A percentile compares a stretch with the other conserved stretches of the same genome.
phyloP scores from a whole-genome alignment of 2,329 filamentous ascomycete species.

The Aureobasidium sp. region DNA sequence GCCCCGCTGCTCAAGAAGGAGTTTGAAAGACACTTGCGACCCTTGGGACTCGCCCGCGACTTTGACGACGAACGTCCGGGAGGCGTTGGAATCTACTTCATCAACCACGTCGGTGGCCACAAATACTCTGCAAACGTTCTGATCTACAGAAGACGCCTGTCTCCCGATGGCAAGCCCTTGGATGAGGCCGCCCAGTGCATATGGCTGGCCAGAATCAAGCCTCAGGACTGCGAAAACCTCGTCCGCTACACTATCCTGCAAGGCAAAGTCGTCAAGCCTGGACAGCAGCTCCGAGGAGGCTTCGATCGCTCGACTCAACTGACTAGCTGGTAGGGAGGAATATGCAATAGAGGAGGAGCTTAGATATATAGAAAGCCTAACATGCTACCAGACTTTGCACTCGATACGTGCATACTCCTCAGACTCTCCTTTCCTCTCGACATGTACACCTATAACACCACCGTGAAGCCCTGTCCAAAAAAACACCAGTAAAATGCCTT shows the following conservation, averaged over 20 bases:
- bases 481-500: slow-evolving; percentile 8
- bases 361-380: slow-evolving; percentile 5
- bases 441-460: neutral
- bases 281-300: slow-evolving; percentile 75
- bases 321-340: slow-evolving; percentile 67
- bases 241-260: slow-evolving; percentile 83
- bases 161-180: slow-evolving; percentile 17
- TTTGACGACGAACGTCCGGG: slow-evolving; percentile 81
- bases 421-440: neutral
- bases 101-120: slow-evolving; percentile 92
- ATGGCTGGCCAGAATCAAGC: slow-evolving; percentile 78
- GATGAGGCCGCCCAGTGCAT: slow-evolving; percentile 72
- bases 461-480: neutral
- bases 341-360: neutral
- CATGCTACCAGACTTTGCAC: neutral
- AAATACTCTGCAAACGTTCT: slow-evolving; percentile 95
- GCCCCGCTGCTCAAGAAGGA: slow-evolving; percentile 84
- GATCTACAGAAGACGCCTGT: slow-evolving; percentile 63
- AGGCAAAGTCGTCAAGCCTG: slow-evolving; percentile 90
- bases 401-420: neutral
- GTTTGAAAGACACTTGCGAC: slow-evolving; percentile 80
- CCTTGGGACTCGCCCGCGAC: slow-evolving; percentile 78
- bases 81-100: slow-evolving; percentile 93
- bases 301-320: slow-evolving; percentile 78
- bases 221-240: slow-evolving; percentile 89